These are phyloP conservation scores for Cyclotella kingstonii DNA, from an alignment of 108 stramenopile genomes.

Conservation along the genomic window DNA sequence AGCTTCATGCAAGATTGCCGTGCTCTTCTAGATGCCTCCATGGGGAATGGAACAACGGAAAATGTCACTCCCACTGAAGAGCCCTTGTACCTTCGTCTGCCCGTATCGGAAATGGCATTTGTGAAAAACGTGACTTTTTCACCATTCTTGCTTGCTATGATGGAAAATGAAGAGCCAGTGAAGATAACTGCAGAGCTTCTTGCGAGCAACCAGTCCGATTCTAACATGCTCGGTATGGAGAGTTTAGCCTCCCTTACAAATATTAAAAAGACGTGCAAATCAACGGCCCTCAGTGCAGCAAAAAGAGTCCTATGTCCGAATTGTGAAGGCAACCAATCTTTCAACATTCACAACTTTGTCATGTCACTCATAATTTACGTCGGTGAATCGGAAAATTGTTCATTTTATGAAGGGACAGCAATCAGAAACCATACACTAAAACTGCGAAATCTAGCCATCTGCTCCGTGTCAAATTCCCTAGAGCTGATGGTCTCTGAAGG, in stretches of 20 bases:
- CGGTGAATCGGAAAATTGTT: conserved; percentile 30
- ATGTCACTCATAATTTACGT: conserved; percentile 56
- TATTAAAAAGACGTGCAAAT: conserved; percentile 52
- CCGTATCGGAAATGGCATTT: conserved; percentile 61
- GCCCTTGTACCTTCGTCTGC: conserved; percentile 32
- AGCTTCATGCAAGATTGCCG: conserved; percentile 69
- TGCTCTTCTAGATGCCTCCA: conserved; percentile 67
- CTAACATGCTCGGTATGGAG: conserved; percentile 69
- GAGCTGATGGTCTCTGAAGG: conserved; percentile 40
- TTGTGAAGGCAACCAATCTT: conserved; percentile 19
- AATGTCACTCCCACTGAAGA: neutral
- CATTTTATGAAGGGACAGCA: conserved; percentile 22
- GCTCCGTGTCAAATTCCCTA: conserved; percentile 57
- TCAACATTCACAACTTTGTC: conserved; percentile 41
- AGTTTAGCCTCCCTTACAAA: conserved; percentile 57
- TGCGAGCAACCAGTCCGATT: conserved; percentile 44
- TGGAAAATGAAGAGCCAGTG: conserved; percentile 39
- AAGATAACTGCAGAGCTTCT: conserved; percentile 54
- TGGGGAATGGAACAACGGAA: conserved; percentile 34
- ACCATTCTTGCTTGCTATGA: neutral
- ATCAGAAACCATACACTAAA: conserved; percentile 34
- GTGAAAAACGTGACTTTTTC: conserved; percentile 30
- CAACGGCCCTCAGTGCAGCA: conserved; percentile 37
- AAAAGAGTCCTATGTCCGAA: conserved; percentile 25
- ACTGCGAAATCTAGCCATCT: conserved; percentile 52